phyloP scores from a whole-genome alignment of 306 rosid species.

The Castanopsis chinensis region DNA sequence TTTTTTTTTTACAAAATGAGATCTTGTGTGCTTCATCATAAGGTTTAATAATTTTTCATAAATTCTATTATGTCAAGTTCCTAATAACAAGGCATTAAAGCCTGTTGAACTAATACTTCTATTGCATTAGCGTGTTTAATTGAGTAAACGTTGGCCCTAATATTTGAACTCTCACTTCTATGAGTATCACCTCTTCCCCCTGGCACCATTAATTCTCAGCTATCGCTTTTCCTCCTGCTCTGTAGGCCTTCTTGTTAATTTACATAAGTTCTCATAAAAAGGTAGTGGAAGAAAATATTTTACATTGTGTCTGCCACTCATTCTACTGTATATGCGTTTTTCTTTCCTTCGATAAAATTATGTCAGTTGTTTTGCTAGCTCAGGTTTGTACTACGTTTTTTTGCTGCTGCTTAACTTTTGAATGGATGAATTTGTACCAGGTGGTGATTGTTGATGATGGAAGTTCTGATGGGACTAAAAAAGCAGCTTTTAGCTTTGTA shows the following conservation, averaged over 20 bases:
- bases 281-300: not conserved
- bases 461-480: constrained; percentile 84
- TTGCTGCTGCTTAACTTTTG: constrained; percentile 8
- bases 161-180: too few relatives aligned
- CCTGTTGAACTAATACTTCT: too few relatives aligned
- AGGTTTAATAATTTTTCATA: not conserved
- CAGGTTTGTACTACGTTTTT: not conserved
- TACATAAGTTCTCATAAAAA: not conserved
- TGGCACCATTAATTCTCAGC: not conserved
- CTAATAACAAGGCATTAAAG: not conserved
- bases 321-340: not conserved
- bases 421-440: constrained; percentile 43
- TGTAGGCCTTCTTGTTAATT: not conserved
- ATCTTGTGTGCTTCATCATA: not conserved
- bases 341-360: not conserved
- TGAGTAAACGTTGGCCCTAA: too few relatives aligned
- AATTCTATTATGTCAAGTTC: not conserved
- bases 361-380: not conserved
- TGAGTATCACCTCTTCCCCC: too few relatives aligned
- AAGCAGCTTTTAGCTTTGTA: constrained; percentile 81
- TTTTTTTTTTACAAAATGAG: not conserved
- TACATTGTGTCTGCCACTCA: not conserved
- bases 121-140: too few relatives aligned
- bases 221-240: not conserved
- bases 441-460: constrained; percentile 91